These are phyloP conservation scores for Trichoderma sp. DNA, from an alignment of 2,329 filamentous ascomycete genomes.

Conservation along the genomic window DNA sequence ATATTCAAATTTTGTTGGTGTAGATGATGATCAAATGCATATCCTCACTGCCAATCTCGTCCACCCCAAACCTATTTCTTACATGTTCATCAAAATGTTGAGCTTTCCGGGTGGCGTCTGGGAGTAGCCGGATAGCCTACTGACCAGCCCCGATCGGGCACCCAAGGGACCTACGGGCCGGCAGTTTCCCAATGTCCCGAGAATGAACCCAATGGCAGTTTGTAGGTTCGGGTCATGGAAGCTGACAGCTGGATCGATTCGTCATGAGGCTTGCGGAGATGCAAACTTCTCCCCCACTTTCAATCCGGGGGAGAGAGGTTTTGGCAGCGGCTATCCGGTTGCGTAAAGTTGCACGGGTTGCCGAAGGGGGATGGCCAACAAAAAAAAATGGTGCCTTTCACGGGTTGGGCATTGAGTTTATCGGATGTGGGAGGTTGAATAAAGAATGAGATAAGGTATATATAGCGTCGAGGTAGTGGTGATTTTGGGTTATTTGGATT, in stretches of 20 bases:
- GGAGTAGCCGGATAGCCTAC: slow-evolving; percentile 17
- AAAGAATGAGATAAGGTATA: background rate
- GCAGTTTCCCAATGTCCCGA: background rate
- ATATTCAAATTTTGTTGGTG: background rate
- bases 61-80: background rate
- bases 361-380: background rate
- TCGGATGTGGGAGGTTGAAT: background rate
- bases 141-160: background rate
- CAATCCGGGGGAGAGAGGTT: background rate
- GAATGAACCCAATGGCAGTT: background rate
- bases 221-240: background rate
- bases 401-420: background rate
- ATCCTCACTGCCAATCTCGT: background rate
- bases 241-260: background rate
- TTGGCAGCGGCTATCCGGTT: background rate
- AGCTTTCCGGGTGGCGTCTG: background rate
- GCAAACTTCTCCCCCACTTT: background rate
- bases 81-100: background rate
- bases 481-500: background rate
- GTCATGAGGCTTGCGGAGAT: background rate
- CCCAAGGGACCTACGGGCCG: background rate
- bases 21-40: background rate
- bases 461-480: background rate
- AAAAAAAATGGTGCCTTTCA: background rate
- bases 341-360: background rate